phyloP scores from a whole-genome alignment of 2,329 filamentous ascomycete species.

The Raffaelea deltoideospora region DNA sequence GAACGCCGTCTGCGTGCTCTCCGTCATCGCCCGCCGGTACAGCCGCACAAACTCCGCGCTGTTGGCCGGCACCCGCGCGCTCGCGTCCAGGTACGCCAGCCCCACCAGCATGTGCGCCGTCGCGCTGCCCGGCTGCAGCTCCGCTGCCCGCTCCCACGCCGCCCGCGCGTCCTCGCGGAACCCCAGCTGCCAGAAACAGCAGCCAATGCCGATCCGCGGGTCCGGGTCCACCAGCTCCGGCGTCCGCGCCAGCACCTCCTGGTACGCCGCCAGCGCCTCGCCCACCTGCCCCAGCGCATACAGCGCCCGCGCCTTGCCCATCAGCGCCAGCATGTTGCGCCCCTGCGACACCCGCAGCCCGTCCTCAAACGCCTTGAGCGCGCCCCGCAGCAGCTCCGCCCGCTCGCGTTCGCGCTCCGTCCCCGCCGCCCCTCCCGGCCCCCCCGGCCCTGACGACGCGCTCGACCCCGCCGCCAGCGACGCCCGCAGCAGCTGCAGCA shows the following conservation, averaged over 20 bases:
- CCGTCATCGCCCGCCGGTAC: conserved; percentile 88
- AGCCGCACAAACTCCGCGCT: conserved; percentile 71
- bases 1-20: conserved; percentile 86
- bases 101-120: conserved; percentile 81
- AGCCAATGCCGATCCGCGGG: conserved; percentile 88
- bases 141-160: conserved; percentile 79
- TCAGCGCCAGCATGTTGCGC: conserved; percentile 79
- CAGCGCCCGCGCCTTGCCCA: conserved; percentile 76
- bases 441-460: conserved; percentile 47
- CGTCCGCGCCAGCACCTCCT: conserved; percentile 73
- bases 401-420: conserved; percentile 46
- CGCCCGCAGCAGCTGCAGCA: conserved; percentile 74
- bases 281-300: conserved; percentile 78
- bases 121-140: conserved; percentile 71
- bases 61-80: conserved; percentile 65
- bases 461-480: conserved; percentile 68
- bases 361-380: conserved; percentile 89
- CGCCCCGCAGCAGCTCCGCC: conserved; percentile 67
- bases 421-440: not conserved
- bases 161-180: conserved; percentile 83
- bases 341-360: conserved; percentile 71
- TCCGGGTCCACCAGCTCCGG: conserved; percentile 84
- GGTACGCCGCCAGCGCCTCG: conserved; percentile 72
- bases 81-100: conserved; percentile 77
- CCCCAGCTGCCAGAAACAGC: conserved; percentile 92